Conservation (phyloP, 2,329 filamentous ascomycete genomes). For the Scedosporium minutisporum region DNA sequence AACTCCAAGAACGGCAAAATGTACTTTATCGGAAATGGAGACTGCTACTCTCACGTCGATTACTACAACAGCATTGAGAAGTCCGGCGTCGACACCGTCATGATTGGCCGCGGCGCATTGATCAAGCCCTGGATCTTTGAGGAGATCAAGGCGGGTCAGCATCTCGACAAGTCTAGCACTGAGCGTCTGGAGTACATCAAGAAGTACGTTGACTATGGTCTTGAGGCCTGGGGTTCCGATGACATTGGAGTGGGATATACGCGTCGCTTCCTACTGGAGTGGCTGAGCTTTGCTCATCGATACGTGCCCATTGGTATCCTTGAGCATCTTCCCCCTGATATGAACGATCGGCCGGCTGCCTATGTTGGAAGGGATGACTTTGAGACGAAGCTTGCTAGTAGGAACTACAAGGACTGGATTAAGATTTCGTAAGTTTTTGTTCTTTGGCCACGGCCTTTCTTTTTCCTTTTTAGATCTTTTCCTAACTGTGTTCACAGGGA, state of each 20-base stretch:
- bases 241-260: constrained; percentile 89
- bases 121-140: constrained; percentile 99
- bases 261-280: constrained; percentile 85
- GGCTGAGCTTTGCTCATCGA: constrained; percentile 84
- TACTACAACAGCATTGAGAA: constrained; percentile 72
- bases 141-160: constrained; percentile 84
- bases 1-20: constrained; percentile 57
- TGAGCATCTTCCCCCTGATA: constrained; percentile 75
- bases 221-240: constrained; percentile 93
- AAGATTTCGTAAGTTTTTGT: constrained; percentile 74
- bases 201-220: constrained; percentile 79
- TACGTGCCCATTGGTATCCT: constrained; percentile 87
- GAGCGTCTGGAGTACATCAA: constrained; percentile 81
- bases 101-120: constrained; percentile 91
- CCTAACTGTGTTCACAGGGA: constrained; percentile 48
- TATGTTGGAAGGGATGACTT: constrained; percentile 80
- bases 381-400: constrained; percentile 85
- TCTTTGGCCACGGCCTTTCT: not conserved
- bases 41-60: constrained; percentile 87
- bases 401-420: constrained; percentile 95
- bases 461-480: not conserved
- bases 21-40: constrained; percentile 93
- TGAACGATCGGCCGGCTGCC: constrained; percentile 81
- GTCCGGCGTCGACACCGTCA: constrained; percentile 79
- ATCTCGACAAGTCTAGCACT: constrained; percentile 84